These are phyloP conservation scores for Penicillium ochrochloron DNA, from an alignment of 495 filamentous ascomycete genomes.

Conservation along the genomic window DNA sequence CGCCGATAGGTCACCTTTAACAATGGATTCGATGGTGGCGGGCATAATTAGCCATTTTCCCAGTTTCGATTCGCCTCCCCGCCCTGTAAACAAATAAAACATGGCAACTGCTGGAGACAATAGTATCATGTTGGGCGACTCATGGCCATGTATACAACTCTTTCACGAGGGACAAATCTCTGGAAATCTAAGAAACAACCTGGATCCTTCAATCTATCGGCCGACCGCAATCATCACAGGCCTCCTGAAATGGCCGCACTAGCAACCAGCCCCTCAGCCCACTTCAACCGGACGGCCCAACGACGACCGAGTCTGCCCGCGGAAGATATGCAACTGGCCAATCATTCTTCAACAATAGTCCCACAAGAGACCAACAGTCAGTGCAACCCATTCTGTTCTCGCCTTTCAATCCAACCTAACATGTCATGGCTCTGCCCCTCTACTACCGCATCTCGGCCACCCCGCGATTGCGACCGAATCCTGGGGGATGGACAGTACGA, in stretches of 20 bases:
- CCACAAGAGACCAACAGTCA: conserved; percentile 1
- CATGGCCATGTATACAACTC: not conserved
- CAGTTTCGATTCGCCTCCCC: not conserved
- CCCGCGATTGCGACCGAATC: conserved; percentile 25
- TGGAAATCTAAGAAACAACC: not conserved
- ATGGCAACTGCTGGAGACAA: not conserved
- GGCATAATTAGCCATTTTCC: not conserved
- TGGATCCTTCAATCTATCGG: not conserved
- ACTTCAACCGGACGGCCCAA: not conserved
- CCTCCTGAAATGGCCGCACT: not conserved
- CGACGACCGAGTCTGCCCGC: conserved; percentile 2
- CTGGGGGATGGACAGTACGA: conserved; percentile 24
- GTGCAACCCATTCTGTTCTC: not conserved
- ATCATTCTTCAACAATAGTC: not conserved
- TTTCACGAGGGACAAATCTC: not conserved
- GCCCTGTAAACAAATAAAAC: not conserved
- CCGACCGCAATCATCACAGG: not conserved
- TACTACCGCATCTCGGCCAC: conserved; percentile 6
- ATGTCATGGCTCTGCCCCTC: conserved; percentile 9
- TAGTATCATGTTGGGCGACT: not conserved
- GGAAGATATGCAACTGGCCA: conserved; percentile 3
- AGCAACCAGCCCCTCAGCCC: not conserved
- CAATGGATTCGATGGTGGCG: not conserved
- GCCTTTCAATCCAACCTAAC: not conserved
- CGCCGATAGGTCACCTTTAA: not conserved